Conservation (phyloP, 306 rosid genomes). For the Sechiopsis laciniata region DNA sequence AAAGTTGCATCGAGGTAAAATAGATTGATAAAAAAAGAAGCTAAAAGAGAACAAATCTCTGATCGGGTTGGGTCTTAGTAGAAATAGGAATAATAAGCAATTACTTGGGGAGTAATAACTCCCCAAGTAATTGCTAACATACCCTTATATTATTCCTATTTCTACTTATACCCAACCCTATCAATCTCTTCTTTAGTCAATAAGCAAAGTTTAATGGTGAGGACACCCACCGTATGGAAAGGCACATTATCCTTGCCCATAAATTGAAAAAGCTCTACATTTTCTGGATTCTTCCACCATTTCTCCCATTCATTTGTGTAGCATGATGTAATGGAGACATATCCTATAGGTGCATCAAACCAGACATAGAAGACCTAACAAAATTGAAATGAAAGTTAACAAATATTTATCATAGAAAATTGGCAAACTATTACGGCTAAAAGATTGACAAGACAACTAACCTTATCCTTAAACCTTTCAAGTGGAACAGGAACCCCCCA, state of each 20-base stretch:
- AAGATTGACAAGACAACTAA: slow-evolving; percentile 21
- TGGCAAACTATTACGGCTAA: background rate
- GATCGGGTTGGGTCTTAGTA: no score
- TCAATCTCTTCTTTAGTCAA: background rate
- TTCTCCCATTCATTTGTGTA: slow-evolving; percentile 87
- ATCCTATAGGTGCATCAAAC: slow-evolving; percentile 98
- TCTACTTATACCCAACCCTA: no score
- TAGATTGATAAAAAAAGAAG: no score
- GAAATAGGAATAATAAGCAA: no score
- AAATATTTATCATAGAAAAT: background rate
- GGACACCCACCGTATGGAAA: slow-evolving; percentile 76
- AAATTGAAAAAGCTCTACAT: slow-evolving; percentile 86
- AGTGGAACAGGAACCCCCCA: slow-evolving; percentile 99
- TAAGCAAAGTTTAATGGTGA: background rate
- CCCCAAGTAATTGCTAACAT: no score
- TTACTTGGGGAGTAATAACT: no score
- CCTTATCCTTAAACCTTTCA: slow-evolving; percentile 81
- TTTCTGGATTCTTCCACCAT: slow-evolving; percentile 98
- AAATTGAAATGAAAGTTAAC: slow-evolving; percentile 14
- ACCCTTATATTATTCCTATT: no score
- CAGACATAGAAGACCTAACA: slow-evolving; percentile 90
- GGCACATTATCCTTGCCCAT: slow-evolving; percentile 99
- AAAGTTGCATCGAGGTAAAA: no score
- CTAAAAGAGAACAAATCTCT: background rate
- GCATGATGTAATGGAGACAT: slow-evolving; percentile 84